phyloP scores from a whole-genome alignment of 495 filamentous ascomycete species.

The Penicillium samsonianum region DNA sequence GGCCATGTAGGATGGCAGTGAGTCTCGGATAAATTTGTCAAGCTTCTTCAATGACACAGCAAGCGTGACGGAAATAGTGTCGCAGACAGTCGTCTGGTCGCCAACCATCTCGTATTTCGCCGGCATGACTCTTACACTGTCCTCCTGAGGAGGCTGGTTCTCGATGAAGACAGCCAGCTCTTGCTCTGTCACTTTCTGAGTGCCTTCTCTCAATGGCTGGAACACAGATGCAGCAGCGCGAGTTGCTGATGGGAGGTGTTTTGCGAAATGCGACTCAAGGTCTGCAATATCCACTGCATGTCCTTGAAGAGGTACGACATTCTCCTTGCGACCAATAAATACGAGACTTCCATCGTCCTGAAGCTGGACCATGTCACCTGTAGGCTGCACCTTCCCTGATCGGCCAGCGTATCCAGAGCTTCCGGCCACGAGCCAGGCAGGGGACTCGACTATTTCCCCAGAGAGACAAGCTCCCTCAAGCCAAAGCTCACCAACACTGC shows the following conservation, averaged over 20 bases:
- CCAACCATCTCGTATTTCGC: constrained; percentile 20
- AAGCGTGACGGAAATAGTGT: constrained; percentile 24
- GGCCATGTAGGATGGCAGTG: constrained; percentile 43
- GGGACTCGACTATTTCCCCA: constrained; percentile 28
- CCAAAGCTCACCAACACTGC: constrained; percentile 38
- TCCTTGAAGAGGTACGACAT: constrained; percentile 33
- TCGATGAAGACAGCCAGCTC: constrained; percentile 37
- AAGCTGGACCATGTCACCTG: constrained; percentile 37
- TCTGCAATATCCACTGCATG: constrained; percentile 40
- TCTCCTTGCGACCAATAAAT: constrained; percentile 37
- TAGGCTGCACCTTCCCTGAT: constrained; percentile 27
- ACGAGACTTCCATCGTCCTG: constrained; percentile 32
- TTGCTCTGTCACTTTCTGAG: constrained; percentile 10
- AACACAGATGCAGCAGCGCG: constrained; percentile 30
- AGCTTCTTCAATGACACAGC: constrained; percentile 33
- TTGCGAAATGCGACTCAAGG: constrained; percentile 30
- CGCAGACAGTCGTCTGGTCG: constrained; percentile 16
- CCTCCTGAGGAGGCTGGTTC: constrained; percentile 21
- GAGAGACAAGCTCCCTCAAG: constrained; percentile 31
- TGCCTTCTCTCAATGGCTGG: constrained; percentile 17
- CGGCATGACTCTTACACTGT: constrained; percentile 25
- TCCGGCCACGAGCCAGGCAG: constrained; percentile 40
- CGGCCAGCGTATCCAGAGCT: constrained; percentile 31
- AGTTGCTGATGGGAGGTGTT: constrained; percentile 30
- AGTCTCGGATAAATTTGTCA: constrained; percentile 39